Base-by-base conservation (phyloP, 2,329 filamentous ascomycete species). In the Beauveria sp. region DNA sequence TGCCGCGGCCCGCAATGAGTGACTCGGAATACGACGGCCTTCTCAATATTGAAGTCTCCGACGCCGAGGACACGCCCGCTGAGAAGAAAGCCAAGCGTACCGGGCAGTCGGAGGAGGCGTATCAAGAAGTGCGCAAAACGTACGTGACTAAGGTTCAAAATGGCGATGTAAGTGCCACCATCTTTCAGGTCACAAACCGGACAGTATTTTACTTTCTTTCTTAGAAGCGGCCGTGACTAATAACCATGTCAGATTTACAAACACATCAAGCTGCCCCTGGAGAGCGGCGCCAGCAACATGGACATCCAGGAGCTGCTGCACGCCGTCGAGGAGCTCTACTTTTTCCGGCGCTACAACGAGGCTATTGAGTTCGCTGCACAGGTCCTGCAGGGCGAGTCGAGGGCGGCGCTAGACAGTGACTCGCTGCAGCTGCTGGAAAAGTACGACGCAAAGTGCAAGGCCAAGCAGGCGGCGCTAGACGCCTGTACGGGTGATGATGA, bases 281-380 rank as follows among this genome's bases (percentile, higher is more conserved):
- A 64, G 3, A 64, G 67, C 8, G 66, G 58, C 4, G 68, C 76
- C 4, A 71, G 74, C 38, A 85, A 84, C 66, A 75, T 75, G 47
- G 74, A 78, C 40, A 72, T 75, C 1, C 81, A 84, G 64, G 75
- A 79, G n/a, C 65, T 81, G 12, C 63, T 84, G 22, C 81, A 85
- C 66, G 82, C 82, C 0, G 34, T 38, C 34, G 82, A 85, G 67
- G 82, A 85, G 70, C 73, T 85, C 50, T 85, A 85, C 66, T 85
- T 82, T 68, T 79, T 80, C 65, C 70, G 75, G 6, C 71, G 77
- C 42, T 85, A 77, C 62, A 69, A 69, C 1, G 76, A 81, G 60
- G 81, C 77, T 1, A 71, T 74, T 18, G 66, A 67, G 8, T 76
- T 85, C 49, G 70, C 78, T 5, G 61, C 66, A 3, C 64, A 67